Base-by-base conservation (phyloP, 2,329 filamentous ascomycete genomes). In the Plenodomus lindquistii region DNA sequence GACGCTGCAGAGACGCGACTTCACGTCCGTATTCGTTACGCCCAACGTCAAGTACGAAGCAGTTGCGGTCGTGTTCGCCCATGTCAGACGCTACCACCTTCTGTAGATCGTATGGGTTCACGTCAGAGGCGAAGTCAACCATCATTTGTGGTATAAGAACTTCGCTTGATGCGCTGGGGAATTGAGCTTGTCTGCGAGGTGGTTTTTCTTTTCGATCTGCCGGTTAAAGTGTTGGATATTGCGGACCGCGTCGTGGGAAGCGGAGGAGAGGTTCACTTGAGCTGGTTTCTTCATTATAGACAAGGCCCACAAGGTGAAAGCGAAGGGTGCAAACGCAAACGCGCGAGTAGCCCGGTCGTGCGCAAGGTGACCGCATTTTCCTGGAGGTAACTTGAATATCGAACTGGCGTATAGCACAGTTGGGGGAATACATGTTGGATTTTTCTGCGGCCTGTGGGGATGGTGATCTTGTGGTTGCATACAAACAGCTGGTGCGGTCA, bases 1-100 rank as follows among this genome's bases (percentile, higher is more conserved):
- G 24, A 27, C 50, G 46, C 20, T 49, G 37, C 5, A 59, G 41
- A 11, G 63, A 65, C 2, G 40, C 42, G 8, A 54, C 44, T 2
- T 29, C 8, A 4, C 34, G 17, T 35, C 54, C 52, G 3, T 48
- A 39, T 1, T 50, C 40, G 42, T 59, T 45, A 27, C 29, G 41
- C 10, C 52, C 50, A 20, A 67, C 44, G 10, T 67, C 52, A 24
- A 67, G 52, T 4, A 50, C 39, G 4, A 67, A 52, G 21, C 56
- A 61, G 15, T 40, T 40, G 10, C 17, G 42, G 9, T 36, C 27
- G 11, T 48, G 27, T 15, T 31, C 35, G 6, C 36, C 18, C 11
- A 44, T 29, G 19, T 67, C 59, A 24, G 37, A 40, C 2, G 42
- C 42, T 7, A 54, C 46, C 16, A 53, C 46, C 1, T 31, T 37